phyloP scores from a whole-genome alignment of 768 basidiomycete species.

The Trametes cubensis region DNA sequence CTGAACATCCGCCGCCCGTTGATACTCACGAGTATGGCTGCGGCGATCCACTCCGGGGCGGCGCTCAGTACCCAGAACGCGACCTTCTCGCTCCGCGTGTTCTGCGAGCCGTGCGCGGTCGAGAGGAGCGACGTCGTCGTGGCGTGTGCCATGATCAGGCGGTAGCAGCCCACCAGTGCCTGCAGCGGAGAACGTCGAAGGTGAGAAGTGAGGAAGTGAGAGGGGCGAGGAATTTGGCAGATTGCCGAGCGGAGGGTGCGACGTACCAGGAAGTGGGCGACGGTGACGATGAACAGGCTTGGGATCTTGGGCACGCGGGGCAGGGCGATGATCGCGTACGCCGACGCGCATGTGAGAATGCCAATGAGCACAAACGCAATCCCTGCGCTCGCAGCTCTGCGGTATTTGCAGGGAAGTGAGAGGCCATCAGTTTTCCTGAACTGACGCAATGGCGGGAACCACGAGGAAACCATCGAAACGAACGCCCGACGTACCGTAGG shows the following conservation, averaged over 20 bases:
- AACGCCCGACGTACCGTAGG: neutral
- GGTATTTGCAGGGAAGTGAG: neutral
- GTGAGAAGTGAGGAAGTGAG: neutral
- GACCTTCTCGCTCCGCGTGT: constrained; percentile 16
- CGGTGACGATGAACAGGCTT: neutral
- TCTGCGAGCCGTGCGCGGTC: constrained; percentile 16
- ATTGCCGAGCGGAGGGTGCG: neutral
- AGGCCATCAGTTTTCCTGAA: too few relatives aligned
- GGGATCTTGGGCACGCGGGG: neutral
- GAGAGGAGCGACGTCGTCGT: constrained; percentile 7
- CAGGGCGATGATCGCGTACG: neutral
- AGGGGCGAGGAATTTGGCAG: neutral
- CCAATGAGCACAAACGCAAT: neutral
- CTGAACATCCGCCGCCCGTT: constrained; percentile 12
- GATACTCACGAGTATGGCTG: constrained; percentile 14
- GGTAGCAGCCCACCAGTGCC: constrained; percentile 18
- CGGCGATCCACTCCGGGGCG: constrained; percentile 19
- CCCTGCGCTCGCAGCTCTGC: constrained; percentile 1
- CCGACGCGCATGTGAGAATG: neutral
- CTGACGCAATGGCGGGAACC: neutral
- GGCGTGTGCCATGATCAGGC: constrained; percentile 10
- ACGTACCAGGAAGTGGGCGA: constrained; percentile 3
- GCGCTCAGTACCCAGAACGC: constrained; percentile 26
- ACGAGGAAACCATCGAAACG: neutral
- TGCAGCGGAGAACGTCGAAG: neutral